Base-by-base conservation (phyloP, 345 rosid species). In the Dipteronia sinensis region DNA sequence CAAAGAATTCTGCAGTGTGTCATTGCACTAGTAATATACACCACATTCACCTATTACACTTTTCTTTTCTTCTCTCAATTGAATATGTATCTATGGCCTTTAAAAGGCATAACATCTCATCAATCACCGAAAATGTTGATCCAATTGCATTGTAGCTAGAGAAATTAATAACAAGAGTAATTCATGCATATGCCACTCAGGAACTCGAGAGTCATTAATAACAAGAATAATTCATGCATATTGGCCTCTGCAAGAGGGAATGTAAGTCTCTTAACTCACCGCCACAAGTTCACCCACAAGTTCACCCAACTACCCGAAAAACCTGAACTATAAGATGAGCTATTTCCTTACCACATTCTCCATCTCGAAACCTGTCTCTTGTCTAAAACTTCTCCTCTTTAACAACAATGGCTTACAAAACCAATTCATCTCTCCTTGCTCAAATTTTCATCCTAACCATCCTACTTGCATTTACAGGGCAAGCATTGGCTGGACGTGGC, bases 401-500 rank as follows among this genome's bases (percentile, higher is more conserved):
- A 58, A 73, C 16, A 46, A 25, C 16, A 73, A 90, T 88, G 93
- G 88, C 85, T 75, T 67, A 46, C 77, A 79, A 44, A 63, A 42
- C 71, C 29, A 40, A 34, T 22, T 67, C 76, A n/a, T 80, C 74
- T 29, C 71, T 75, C 73, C 47, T 82, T 42, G 53, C 85, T 80
- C 76, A 53, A 47, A 8, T 85, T 75, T 61, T 81, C 72, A 6
- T 79, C 69, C 12, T 81, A 31, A 69, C 63, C 78, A 51, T 84
- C 68, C 72, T 84, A 77, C 78, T 89, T 31, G 84, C 80, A n/a
- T 40, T 81, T 42, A 77, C 82, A 0, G 74, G 82, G 23, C 86
- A 89, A 72, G 92, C 85, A 71, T 75, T 65, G 31, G 92, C 85
- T 68, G 81, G 78, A 29, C 88, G 93, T 63, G 74, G 83, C 31